Percentiles rank a stretch among this genome's conserved stretches.
These are phyloP conservation scores for Tuber indicum DNA, from an alignment of 495 filamentous ascomycete genomes.

Conservation along the genomic window DNA sequence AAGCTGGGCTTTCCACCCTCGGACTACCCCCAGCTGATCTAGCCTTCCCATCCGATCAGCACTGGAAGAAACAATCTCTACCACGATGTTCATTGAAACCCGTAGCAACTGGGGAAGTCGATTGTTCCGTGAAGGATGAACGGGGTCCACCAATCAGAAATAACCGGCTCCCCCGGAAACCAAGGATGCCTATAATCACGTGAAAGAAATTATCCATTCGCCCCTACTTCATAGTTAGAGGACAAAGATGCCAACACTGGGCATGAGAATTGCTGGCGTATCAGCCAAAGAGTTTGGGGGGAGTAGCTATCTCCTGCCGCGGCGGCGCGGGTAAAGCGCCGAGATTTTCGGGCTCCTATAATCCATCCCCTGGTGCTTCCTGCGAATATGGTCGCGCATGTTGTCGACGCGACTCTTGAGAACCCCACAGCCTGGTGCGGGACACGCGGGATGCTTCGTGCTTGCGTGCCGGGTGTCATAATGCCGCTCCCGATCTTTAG, in stretches of 20 bases:
- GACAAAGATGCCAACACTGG: background rate
- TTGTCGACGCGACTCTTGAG: background rate
- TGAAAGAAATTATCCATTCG: conserved; percentile 1
- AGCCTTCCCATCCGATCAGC: conserved; percentile 1
- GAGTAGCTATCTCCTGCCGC: background rate
- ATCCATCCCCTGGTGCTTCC: background rate
- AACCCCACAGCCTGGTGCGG: background rate
- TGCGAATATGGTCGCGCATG: background rate
- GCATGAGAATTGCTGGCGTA: background rate
- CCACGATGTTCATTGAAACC: background rate
- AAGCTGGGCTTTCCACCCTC: background rate
- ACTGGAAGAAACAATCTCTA: background rate
- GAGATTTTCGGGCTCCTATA: background rate
- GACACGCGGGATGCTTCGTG: background rate
- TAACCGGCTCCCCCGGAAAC: background rate
- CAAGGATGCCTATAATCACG: background rate
- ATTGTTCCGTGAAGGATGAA: background rate
- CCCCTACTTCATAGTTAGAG: background rate
- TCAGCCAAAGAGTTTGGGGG: background rate
- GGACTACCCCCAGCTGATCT: conserved; percentile 1
- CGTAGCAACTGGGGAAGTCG: background rate
- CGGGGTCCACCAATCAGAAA: background rate
- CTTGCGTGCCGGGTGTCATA: conserved; percentile 19
- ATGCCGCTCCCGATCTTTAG: conserved; percentile 33
- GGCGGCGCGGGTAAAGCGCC: background rate